Conservation (phyloP, 805 yeast species). For the Schizosaccharomyces cryophilus region DNA sequence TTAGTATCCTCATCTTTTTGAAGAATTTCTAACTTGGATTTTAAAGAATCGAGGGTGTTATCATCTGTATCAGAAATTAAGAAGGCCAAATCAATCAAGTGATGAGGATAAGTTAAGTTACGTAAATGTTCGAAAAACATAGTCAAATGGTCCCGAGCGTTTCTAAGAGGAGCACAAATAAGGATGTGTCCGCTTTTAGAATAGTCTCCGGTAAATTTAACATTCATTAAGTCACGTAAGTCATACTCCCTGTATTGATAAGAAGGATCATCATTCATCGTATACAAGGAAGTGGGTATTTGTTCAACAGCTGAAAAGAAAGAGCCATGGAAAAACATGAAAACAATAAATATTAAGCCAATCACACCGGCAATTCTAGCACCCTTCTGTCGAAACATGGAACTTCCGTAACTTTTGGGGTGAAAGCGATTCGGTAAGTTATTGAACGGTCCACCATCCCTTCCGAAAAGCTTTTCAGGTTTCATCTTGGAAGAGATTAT, state of each 20-base stretch:
- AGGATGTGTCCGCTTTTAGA: conserved; percentile 26
- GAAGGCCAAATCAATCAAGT: conserved; percentile 53
- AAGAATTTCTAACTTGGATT: conserved; percentile 26
- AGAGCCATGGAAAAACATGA: background rate
- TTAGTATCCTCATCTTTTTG: conserved; percentile 27
- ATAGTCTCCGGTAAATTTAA: conserved; percentile 37
- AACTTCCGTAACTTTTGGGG: background rate
- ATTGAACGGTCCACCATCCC: background rate
- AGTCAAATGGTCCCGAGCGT: conserved; percentile 72
- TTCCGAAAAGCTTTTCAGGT: background rate
- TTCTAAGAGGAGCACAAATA: conserved; percentile 75
- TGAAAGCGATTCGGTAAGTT: background rate
- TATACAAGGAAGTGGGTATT: background rate
- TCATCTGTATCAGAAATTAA: conserved; percentile 74
- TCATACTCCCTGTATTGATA: conserved; percentile 44
- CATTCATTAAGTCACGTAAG: conserved; percentile 49
- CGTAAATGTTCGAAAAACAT: conserved; percentile 68
- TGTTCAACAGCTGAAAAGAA: background rate
- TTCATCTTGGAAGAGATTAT: background rate
- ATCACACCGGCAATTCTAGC: background rate
- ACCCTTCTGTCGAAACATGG: background rate
- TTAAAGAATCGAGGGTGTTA: conserved; percentile 45
- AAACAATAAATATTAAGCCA: background rate
- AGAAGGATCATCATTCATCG: background rate
- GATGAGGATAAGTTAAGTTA: conserved; percentile 40